phyloP scores from a whole-genome alignment of 2,329 filamentous ascomycete species.

The Pestalotiopsis sp. region DNA sequence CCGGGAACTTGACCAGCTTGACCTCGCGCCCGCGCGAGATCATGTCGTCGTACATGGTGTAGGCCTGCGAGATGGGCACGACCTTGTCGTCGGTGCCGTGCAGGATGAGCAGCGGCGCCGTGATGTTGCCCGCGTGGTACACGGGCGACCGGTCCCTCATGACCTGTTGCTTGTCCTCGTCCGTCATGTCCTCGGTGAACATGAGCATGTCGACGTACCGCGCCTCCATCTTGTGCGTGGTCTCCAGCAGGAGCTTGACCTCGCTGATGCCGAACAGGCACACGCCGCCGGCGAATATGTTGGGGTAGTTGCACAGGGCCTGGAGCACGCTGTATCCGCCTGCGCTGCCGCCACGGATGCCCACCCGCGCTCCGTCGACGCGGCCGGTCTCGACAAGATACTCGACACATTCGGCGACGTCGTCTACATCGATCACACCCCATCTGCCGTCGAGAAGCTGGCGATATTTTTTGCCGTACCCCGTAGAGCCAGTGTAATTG shows the following conservation, averaged over 20 bases:
- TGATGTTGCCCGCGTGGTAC: slow-evolving; percentile 49
- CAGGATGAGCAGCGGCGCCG: slow-evolving; percentile 55
- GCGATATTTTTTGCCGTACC: slow-evolving; percentile 53
- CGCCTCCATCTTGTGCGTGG: slow-evolving; percentile 60
- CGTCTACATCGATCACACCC: slow-evolving; percentile 53
- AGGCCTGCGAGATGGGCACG: slow-evolving; percentile 59
- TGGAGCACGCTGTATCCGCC: slow-evolving; percentile 58
- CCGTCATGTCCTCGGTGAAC: slow-evolving; percentile 34
- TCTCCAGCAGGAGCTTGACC: slow-evolving; percentile 44
- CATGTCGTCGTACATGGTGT: slow-evolving; percentile 52
- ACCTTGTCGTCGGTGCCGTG: slow-evolving; percentile 59
- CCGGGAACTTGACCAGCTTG: slow-evolving; percentile 47
- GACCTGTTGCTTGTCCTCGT: slow-evolving; percentile 42
- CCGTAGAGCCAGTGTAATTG: slow-evolving; percentile 56
- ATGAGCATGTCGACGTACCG: slow-evolving; percentile 52
- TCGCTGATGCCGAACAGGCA: slow-evolving; percentile 55
- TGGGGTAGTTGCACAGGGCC: slow-evolving; percentile 46
- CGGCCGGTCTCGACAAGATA: slow-evolving; percentile 40
- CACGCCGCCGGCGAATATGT: slow-evolving; percentile 50
- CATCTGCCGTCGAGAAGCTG: slow-evolving; percentile 50
- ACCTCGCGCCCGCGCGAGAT: slow-evolving; percentile 43
- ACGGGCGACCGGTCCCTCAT: slow-evolving; percentile 51
- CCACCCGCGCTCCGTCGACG: slow-evolving; percentile 41
- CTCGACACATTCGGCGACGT: slow-evolving; percentile 48
- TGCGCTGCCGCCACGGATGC: slow-evolving; percentile 53